These are phyloP conservation scores for Zoysia pacifica DNA, from an alignment of 176 grass and related monocot species.

Conservation along the genomic window DNA sequence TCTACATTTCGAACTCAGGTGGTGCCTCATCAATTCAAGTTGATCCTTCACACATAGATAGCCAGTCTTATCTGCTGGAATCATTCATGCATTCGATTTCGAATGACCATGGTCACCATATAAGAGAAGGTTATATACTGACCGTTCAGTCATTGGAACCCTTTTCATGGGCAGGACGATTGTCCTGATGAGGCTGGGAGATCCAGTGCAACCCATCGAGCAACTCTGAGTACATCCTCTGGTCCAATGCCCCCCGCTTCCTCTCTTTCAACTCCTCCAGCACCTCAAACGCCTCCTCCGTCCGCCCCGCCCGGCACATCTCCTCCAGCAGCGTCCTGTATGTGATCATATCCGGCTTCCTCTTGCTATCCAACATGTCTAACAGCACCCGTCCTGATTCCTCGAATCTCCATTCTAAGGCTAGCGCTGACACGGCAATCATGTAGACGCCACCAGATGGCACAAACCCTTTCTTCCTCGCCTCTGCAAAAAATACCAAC, in stretches of 20 bases:
- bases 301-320: slow-evolving; percentile 64
- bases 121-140: neutral
- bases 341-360: slow-evolving; percentile 76
- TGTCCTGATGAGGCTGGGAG: slow-evolving; percentile 54
- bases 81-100: neutral
- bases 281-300: slow-evolving; percentile 67
- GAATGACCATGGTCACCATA: neutral
- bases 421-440: slow-evolving; percentile 58
- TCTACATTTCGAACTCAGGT: neutral
- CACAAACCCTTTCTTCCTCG: slow-evolving; percentile 64
- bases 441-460: slow-evolving; percentile 70
- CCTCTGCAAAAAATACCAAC: slow-evolving; percentile 49
- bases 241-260: slow-evolving; percentile 58
- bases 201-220: slow-evolving; percentile 91
- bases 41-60: neutral
- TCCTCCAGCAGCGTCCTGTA: slow-evolving; percentile 92
- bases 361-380: slow-evolving; percentile 75
- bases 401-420: slow-evolving; percentile 77
- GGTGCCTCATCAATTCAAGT: neutral
- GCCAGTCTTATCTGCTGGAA: neutral
- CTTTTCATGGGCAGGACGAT: slow-evolving; percentile 13
- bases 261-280: slow-evolving; percentile 66
- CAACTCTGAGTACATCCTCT: slow-evolving; percentile 75
- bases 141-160: slow-evolving; percentile 37
- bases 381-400: slow-evolving; percentile 59